Percentiles rank a stretch among this genome's conserved stretches.
These are phyloP conservation scores for Trichoderma brevicompactum DNA, from an alignment of 2,329 filamentous ascomycete genomes.

Conservation along the genomic window DNA sequence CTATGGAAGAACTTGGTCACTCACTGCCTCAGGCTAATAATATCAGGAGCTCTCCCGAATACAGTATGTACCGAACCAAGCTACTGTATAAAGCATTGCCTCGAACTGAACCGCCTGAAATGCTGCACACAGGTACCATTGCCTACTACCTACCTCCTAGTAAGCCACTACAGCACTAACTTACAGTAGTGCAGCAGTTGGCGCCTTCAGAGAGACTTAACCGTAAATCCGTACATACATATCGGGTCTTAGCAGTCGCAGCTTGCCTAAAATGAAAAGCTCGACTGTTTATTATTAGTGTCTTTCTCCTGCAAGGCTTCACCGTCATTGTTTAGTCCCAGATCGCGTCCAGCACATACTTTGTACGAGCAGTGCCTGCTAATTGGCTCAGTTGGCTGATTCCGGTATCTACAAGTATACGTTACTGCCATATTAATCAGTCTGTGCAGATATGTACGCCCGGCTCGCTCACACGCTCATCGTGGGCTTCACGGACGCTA, in stretches of 20 bases:
- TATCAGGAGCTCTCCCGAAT: neutral
- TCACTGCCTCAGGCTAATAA: conserved; percentile 6
- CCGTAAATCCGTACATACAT: conserved; percentile 1
- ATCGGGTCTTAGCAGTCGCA: neutral
- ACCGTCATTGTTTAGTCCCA: neutral
- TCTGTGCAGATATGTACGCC: conserved; percentile 16
- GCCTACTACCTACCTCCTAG: too few relatives aligned
- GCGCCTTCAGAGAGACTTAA: neutral
- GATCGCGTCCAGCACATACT: neutral
- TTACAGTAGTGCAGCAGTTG: neutral
- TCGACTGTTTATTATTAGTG: neutral
- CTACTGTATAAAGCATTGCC: neutral
- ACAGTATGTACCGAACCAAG: neutral
- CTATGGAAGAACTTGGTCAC: neutral
- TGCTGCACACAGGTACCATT: neutral
- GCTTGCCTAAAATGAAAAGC: neutral
- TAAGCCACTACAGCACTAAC: too few relatives aligned
- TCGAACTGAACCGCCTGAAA: neutral
- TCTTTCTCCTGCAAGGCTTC: neutral
- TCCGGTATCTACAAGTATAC: neutral
- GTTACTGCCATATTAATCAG: neutral
- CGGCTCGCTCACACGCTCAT: neutral
- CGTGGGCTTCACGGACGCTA: conserved; percentile 16
- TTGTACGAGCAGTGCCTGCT: neutral
- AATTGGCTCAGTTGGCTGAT: conserved; percentile 13